Percentiles rank a stretch among this genome's conserved stretches.
phyloP scores from a whole-genome alignment of 306 rosid species.

The Spatholobus suberectus region DNA sequence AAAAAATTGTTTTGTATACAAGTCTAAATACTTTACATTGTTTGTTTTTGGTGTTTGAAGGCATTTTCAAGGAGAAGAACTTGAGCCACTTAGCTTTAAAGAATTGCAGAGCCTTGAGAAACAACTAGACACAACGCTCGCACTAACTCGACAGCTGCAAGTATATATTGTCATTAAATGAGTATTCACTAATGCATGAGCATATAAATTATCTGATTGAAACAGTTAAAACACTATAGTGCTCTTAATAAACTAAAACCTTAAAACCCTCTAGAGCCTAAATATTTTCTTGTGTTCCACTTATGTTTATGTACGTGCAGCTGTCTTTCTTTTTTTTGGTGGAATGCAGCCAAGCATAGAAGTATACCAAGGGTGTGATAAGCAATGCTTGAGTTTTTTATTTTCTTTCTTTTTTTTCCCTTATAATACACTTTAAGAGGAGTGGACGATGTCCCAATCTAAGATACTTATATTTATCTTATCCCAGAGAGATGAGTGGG shows the following conservation, averaged over 20 bases:
- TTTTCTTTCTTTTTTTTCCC: too few species aligned
- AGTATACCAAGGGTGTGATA: too few species aligned
- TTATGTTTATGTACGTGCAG: not conserved
- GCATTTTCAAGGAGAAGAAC: slow-evolving; percentile 82
- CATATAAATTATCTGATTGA: not conserved
- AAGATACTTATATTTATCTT: too few species aligned
- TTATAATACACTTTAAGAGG: too few species aligned
- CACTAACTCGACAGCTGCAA: slow-evolving; percentile 63
- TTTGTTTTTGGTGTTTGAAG: slow-evolving; percentile 40
- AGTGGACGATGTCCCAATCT: too few species aligned
- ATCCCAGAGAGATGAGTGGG: too few species aligned
- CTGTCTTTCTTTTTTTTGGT: too few species aligned
- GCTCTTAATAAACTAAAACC: not conserved
- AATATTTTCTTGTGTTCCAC: not conserved
- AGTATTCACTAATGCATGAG: not conserved
- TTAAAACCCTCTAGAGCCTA: not conserved
- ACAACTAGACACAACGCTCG: slow-evolving; percentile 64
- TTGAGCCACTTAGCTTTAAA: slow-evolving; percentile 62
- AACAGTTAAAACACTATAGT: not conserved
- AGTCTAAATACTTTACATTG: not conserved
- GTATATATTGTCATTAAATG: slow-evolving; percentile 46
- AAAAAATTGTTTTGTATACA: not conserved
- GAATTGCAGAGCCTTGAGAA: slow-evolving; percentile 72
- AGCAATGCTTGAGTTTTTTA: too few species aligned
- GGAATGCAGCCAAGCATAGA: too few species aligned